These are phyloP conservation scores for Xylariaceae sp. DNA, from an alignment of 2,329 filamentous ascomycete genomes.

Conservation along the genomic window DNA sequence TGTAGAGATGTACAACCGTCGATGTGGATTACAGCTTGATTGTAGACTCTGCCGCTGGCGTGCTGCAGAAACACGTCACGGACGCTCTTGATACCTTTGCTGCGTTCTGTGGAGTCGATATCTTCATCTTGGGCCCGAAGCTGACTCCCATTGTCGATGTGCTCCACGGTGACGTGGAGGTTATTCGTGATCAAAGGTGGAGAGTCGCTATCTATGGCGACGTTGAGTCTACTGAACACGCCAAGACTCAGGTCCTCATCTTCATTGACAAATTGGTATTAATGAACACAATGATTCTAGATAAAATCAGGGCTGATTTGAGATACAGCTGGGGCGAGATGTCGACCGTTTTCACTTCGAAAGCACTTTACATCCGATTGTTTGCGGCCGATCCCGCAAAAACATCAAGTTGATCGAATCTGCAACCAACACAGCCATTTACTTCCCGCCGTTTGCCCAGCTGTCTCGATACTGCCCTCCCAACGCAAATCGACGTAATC, in stretches of 20 bases:
- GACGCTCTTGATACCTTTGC: constrained; percentile 85
- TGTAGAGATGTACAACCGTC: constrained; percentile 83
- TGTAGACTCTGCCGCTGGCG: constrained; percentile 64
- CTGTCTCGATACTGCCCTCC: constrained; percentile 87
- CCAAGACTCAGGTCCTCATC: constrained; percentile 91
- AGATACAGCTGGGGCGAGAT: constrained; percentile 30
- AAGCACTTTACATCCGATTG: constrained; percentile 72
- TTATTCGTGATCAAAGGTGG: constrained; percentile 84
- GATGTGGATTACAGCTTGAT: constrained; percentile 91
- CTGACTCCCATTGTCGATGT: constrained; percentile 72
- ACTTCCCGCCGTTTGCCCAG: constrained; percentile 91
- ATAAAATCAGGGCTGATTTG: constrained; percentile 20
- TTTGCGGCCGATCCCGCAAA: constrained; percentile 90
- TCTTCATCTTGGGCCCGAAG: constrained; percentile 91
- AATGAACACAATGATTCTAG: constrained; percentile 17
- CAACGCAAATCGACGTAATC: constrained; percentile 74
- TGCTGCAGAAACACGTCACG: constrained; percentile 70
- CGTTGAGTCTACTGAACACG: constrained; percentile 90
- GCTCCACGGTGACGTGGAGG: constrained; percentile 72
- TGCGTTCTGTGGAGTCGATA: constrained; percentile 86
- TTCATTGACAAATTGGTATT: constrained; percentile 92
- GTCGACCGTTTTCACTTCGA: constrained; percentile 33
- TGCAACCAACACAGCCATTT: constrained; percentile 91
- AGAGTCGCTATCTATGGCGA: constrained; percentile 93
- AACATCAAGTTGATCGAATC: constrained; percentile 99